These are phyloP conservation scores for Marasmius sp. DNA, from an alignment of 1,284 basidiomycete genomes.

Conservation along the genomic window DNA sequence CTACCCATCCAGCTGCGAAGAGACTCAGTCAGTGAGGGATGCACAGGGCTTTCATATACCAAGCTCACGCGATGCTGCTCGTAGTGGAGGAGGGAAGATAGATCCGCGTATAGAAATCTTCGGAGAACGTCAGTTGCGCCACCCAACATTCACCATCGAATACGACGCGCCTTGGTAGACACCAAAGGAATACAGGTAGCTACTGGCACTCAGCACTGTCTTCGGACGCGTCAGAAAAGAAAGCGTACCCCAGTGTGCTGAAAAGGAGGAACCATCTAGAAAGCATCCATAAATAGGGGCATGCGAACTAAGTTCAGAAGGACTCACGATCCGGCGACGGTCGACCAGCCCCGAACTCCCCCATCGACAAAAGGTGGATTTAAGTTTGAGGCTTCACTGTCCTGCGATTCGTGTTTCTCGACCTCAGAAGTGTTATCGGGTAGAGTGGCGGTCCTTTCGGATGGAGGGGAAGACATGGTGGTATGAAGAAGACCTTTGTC, in stretches of 20 bases:
- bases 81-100: background rate
- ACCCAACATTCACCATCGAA: background rate
- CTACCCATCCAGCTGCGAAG: background rate
- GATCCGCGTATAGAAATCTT: background rate
- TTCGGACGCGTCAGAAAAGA: background rate
- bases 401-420: background rate
- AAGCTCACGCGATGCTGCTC: background rate
- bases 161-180: background rate
- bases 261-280: background rate
- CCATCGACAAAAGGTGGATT: background rate
- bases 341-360: background rate
- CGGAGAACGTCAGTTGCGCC: too few species aligned
- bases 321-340: slow-evolving; percentile 1
- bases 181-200: slow-evolving; percentile 1
- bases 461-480: background rate
- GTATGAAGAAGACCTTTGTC: background rate
- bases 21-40: too few species aligned
- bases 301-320: background rate
- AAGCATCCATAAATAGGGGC: too few species aligned
- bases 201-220: background rate
- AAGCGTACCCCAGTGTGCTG: background rate
- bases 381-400: background rate
- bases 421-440: background rate
- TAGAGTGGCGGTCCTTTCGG: background rate
- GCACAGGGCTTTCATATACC: too few species aligned